Conservation (phyloP, 2,329 filamentous ascomycete genomes). For the Aspergillus eucalypticola region DNA sequence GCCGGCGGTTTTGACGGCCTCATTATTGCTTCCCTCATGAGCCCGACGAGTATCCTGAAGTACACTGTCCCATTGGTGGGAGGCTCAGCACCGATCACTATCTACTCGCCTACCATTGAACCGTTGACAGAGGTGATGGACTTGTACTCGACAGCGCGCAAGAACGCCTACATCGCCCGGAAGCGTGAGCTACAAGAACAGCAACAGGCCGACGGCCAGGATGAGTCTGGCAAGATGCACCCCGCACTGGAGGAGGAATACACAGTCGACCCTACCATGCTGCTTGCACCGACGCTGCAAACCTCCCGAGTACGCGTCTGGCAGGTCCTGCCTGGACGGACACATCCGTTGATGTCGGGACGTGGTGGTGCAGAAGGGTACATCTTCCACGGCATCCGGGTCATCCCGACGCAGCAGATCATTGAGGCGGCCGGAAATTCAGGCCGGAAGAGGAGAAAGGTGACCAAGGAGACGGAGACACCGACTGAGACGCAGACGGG, state of each 20-base stretch:
- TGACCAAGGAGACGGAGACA: slow-evolving; percentile 34
- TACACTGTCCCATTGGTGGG: slow-evolving; percentile 76
- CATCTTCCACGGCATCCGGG: slow-evolving; percentile 79
- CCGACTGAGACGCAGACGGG: slow-evolving; percentile 21
- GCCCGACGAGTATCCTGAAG: slow-evolving; percentile 72
- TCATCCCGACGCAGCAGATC: slow-evolving; percentile 74
- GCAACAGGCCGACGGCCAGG: slow-evolving; percentile 11
- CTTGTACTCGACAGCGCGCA: slow-evolving; percentile 76
- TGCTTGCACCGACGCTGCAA: slow-evolving; percentile 79
- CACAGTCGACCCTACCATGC: slow-evolving; percentile 79
- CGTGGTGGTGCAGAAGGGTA: slow-evolving; percentile 87
- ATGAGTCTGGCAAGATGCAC: slow-evolving; percentile 30
- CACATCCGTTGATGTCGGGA: slow-evolving; percentile 91
- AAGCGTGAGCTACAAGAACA: slow-evolving; percentile 33
- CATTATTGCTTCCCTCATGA: slow-evolving; percentile 79
- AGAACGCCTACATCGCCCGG: slow-evolving; percentile 65
- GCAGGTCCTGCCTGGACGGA: slow-evolving; percentile 89
- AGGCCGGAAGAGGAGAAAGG: slow-evolving; percentile 65
- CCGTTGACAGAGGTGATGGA: slow-evolving; percentile 76
- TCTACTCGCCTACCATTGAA: slow-evolving; percentile 81
- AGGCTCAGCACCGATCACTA: slow-evolving; percentile 79
- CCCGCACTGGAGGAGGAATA: slow-evolving; percentile 63
- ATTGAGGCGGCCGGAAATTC: slow-evolving; percentile 81
- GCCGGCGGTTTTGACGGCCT: slow-evolving; percentile 80
- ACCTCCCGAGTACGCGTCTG: slow-evolving; percentile 75